Conservation (phyloP, 768 basidiomycete species). For the Pleurotus sapidus region DNA sequence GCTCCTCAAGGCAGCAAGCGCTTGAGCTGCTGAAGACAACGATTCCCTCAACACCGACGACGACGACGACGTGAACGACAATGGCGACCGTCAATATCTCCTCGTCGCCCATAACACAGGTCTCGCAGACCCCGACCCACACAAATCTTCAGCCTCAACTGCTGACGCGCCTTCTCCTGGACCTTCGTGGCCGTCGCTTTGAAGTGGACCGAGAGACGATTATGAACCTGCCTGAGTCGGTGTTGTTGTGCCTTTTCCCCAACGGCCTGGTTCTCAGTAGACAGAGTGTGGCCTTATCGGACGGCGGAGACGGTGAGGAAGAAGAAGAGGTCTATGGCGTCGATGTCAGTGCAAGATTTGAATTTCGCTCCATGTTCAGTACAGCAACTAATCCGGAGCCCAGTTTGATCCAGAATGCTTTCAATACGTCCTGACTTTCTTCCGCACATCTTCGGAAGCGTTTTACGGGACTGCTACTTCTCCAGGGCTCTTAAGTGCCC, state of each 20-base stretch:
- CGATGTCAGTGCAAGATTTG: slow-evolving; percentile 65
- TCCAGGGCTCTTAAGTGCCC: slow-evolving; percentile 75
- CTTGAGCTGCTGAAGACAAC: not conserved
- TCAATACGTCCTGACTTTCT: slow-evolving; percentile 90
- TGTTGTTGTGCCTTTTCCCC: slow-evolving; percentile 93
- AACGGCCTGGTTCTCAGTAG: slow-evolving; percentile 94
- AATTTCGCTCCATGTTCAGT: slow-evolving; percentile 5
- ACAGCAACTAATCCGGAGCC: slow-evolving; percentile 7
- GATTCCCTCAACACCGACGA: not conserved
- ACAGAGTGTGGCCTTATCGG: slow-evolving; percentile 73
- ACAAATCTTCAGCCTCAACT: slow-evolving; percentile 82
- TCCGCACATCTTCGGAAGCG: slow-evolving; percentile 78
- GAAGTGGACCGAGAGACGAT: slow-evolving; percentile 96
- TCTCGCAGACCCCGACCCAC: slow-evolving; percentile 63
- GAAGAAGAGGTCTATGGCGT: slow-evolving; percentile 95
- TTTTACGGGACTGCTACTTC: slow-evolving; percentile 85
- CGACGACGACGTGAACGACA: not conserved
- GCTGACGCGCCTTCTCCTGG: slow-evolving; percentile 84
- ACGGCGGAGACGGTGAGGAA: slow-evolving; percentile 72
- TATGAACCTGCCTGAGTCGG: slow-evolving; percentile 98
- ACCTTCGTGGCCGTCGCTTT: slow-evolving; percentile 88
- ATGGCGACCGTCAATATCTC: slow-evolving; percentile 43
- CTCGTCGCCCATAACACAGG: slow-evolving; percentile 54
- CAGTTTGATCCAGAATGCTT: slow-evolving; percentile 99
- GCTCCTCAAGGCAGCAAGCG: too few relatives aligned